These are phyloP conservation scores for Phaseolus lunatus DNA, from an alignment of 306 rosid species.

Conservation along the genomic window DNA sequence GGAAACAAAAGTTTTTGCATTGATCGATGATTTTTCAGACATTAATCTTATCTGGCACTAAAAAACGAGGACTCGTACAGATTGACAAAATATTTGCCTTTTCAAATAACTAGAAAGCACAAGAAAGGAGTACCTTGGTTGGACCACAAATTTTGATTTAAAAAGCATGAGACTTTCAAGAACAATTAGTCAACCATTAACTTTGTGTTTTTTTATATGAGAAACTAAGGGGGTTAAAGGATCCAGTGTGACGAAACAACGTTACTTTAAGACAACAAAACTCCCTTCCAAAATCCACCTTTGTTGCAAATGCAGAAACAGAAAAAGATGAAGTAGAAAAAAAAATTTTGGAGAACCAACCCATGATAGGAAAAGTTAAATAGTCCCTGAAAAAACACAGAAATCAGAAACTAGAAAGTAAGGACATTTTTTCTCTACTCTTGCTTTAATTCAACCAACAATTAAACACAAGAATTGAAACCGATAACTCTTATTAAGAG, in stretches of 20 bases:
- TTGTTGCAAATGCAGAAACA: conserved; percentile 1
- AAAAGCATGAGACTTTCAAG: neutral
- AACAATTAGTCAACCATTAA: neutral
- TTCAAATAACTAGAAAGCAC: conserved; percentile 20
- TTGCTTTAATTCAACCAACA: neutral
- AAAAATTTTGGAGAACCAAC: neutral
- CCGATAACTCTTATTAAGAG: neutral
- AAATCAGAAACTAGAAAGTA: conserved; percentile 10
- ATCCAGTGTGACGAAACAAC: neutral
- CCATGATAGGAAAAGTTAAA: conserved; percentile 12
- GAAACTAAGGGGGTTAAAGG: neutral
- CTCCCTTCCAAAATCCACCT: neutral
- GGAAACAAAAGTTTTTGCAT: neutral
- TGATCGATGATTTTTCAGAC: conserved; percentile 17
- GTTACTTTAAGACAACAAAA: conserved; percentile 11
- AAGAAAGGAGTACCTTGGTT: neutral
- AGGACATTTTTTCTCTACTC: neutral
- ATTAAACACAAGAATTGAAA: neutral
- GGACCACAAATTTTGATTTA: neutral
- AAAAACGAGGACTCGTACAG: neutral
- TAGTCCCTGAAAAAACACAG: neutral
- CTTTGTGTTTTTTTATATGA: neutral
- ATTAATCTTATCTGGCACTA: neutral
- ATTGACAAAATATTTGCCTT: conserved; percentile 19
- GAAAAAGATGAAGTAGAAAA: neutral